Evolutionary conservation across 2,329 filamentous ascomycete species (phyloP).

Genomic region (Beauveria varroae): DNA sequence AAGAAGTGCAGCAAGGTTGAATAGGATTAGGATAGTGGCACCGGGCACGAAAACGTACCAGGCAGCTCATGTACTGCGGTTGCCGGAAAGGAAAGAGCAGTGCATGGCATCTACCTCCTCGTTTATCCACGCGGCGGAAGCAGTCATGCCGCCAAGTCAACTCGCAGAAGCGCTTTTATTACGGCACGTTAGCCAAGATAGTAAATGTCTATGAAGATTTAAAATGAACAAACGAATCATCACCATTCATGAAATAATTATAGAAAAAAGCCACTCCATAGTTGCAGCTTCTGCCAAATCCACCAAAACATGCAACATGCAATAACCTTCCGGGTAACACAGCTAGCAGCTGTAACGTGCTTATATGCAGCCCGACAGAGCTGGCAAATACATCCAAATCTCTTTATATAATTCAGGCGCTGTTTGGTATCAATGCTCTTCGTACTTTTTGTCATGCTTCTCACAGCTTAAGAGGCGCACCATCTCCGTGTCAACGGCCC

Average conservation of each 20-base stretch:
- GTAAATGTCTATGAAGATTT: conserved; percentile 8
- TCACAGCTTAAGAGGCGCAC: background rate
- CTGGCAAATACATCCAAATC: background rate
- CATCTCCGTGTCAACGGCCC: background rate
- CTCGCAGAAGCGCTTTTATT: no score
- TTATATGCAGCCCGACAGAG: conserved; percentile 1
- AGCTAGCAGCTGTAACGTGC: background rate
- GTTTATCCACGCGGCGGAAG: background rate
- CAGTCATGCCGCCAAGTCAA: no score
- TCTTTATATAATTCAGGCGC: conserved; percentile 7
- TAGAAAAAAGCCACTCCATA: conserved; percentile 4
- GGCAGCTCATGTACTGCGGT: background rate
- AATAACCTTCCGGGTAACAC: background rate
- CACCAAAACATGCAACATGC: conserved; percentile 9
- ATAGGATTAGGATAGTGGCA: background rate
- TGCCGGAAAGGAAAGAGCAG: background rate
- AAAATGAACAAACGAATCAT: conserved; percentile 5
- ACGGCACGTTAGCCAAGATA: background rate
- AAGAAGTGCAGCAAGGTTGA: background rate
- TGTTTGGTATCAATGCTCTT: conserved; percentile 12
- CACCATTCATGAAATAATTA: conserved; percentile 7
- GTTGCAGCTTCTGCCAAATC: conserved; percentile 4
- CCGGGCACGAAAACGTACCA: background rate
- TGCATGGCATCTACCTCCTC: background rate
- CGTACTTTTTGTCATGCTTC: background rate